Conservation (phyloP, 495 filamentous ascomycete species). For the Penicillium lividum region DNA sequence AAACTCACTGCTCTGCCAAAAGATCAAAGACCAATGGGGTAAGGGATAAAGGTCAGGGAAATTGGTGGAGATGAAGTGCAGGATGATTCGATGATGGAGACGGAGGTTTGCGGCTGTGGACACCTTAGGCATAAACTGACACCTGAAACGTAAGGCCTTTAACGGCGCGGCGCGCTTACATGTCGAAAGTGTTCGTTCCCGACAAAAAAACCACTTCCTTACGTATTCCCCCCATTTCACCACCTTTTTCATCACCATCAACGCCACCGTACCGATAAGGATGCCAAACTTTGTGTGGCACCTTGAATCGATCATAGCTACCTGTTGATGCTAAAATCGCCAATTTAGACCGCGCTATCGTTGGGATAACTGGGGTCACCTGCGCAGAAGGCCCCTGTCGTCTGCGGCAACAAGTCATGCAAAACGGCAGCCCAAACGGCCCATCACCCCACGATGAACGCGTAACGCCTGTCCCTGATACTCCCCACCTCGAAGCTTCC, state of each 20-base stretch:
- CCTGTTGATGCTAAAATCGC: slow-evolving; percentile 66
- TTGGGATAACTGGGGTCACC: slow-evolving; percentile 66
- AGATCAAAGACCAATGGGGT: slow-evolving; percentile 30
- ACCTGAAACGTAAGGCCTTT: slow-evolving; percentile 11
- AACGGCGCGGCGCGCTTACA: slow-evolving; percentile 36
- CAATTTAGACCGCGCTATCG: slow-evolving; percentile 61
- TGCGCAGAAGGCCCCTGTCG: slow-evolving; percentile 49
- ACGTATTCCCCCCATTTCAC: slow-evolving; percentile 37
- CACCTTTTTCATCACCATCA: slow-evolving; percentile 40
- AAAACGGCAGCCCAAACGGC: slow-evolving; percentile 55
- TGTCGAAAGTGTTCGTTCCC: slow-evolving; percentile 17
- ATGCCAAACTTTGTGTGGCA: slow-evolving; percentile 61
- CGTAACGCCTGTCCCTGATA: slow-evolving; percentile 40
- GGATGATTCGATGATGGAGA: slow-evolving; percentile 33
- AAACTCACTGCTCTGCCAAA: slow-evolving; percentile 35
- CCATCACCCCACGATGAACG: slow-evolving; percentile 48
- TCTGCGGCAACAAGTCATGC: slow-evolving; percentile 57
- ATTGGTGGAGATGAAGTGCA: slow-evolving; percentile 27
- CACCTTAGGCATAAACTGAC: slow-evolving; percentile 7
- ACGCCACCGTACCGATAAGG: slow-evolving; percentile 51
- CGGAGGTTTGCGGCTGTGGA: slow-evolving; percentile 35
- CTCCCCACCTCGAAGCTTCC: slow-evolving; percentile 27
- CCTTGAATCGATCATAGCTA: slow-evolving; percentile 52
- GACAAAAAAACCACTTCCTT: slow-evolving; percentile 49
- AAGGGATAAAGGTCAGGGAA: slow-evolving; percentile 22